Evolutionary conservation across 768 basidiomycete genomes (phyloP).

Genomic region (Exidia glandulosa): DNA sequence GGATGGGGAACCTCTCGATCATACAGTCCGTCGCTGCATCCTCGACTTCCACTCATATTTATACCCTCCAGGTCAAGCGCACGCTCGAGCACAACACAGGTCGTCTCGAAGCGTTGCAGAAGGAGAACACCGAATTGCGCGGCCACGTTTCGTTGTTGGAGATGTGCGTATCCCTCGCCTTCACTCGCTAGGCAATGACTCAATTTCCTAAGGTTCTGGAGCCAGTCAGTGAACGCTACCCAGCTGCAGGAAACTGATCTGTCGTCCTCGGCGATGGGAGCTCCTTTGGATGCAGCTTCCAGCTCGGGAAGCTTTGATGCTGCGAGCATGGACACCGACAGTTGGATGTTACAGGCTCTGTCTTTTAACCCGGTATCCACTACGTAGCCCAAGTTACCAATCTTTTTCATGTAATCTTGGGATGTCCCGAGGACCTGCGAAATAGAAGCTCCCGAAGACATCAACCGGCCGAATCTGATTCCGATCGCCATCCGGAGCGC

Average conservation of each 20-base stretch:
- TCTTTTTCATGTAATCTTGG: too few relatives aligned
- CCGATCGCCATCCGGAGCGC: too few relatives aligned
- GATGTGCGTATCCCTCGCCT: not conserved
- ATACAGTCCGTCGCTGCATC: not conserved
- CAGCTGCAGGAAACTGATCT: not conserved
- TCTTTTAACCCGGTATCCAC: too few relatives aligned
- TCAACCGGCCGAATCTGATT: too few relatives aligned
- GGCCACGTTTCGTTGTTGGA: not conserved
- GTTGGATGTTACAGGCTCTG: too few relatives aligned
- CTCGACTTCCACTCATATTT: not conserved
- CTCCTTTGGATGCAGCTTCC: too few relatives aligned
- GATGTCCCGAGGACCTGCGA: too few relatives aligned
- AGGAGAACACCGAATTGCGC: not conserved
- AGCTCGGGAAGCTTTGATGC: too few relatives aligned
- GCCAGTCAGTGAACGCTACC: not conserved
- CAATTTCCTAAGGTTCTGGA: not conserved
- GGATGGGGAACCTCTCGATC: not conserved
- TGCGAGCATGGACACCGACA: too few relatives aligned
- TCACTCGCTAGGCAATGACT: not conserved
- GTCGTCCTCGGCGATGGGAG: not conserved
- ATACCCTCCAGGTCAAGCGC: not conserved
- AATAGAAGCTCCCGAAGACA: too few relatives aligned
- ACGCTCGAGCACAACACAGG: not conserved
- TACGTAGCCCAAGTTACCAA: too few relatives aligned
- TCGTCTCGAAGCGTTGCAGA: not conserved